These are phyloP conservation scores for Ceratobasidium sp. DNA, from an alignment of 1,284 basidiomycete genomes.

Conservation along the genomic window DNA sequence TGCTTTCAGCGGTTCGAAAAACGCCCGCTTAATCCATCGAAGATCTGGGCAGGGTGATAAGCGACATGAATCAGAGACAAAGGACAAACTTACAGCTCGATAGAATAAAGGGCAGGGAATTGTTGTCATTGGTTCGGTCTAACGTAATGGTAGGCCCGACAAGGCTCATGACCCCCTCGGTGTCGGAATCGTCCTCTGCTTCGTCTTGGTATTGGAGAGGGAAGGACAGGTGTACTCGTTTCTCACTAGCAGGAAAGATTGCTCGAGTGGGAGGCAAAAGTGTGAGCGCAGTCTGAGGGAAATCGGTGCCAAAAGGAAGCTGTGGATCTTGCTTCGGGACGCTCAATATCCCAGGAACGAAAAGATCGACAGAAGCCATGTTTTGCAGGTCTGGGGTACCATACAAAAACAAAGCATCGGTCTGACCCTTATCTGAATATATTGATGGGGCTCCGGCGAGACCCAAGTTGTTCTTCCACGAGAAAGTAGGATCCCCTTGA, in stretches of 20 bases:
- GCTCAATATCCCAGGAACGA: too few relatives aligned
- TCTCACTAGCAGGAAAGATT: too few relatives aligned
- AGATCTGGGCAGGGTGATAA: background rate
- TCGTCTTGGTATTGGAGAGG: conserved; percentile 15
- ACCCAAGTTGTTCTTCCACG: too few relatives aligned
- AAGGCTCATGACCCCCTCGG: background rate
- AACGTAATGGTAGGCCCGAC: background rate
- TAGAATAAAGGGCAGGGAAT: background rate
- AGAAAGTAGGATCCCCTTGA: background rate
- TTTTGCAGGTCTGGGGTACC: background rate
- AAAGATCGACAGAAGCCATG: background rate
- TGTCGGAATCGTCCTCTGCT: background rate
- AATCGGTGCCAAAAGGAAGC: background rate
- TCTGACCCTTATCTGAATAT: background rate
- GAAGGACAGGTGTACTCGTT: background rate
- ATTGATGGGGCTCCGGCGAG: background rate
- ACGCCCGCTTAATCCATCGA: background rate
- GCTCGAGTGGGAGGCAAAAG: background rate
- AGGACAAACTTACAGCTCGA: background rate
- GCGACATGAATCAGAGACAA: background rate
- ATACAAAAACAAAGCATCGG: background rate
- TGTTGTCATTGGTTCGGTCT: background rate
- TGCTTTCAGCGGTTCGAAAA: background rate
- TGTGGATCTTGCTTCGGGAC: too few relatives aligned
- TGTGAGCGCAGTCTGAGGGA: conserved; percentile 22